Percentiles rank a stretch among this genome's conserved stretches.
Conservation (phyloP, 2,329 filamentous ascomycete genomes). For the Talaromyces albobiverticillius region DNA sequence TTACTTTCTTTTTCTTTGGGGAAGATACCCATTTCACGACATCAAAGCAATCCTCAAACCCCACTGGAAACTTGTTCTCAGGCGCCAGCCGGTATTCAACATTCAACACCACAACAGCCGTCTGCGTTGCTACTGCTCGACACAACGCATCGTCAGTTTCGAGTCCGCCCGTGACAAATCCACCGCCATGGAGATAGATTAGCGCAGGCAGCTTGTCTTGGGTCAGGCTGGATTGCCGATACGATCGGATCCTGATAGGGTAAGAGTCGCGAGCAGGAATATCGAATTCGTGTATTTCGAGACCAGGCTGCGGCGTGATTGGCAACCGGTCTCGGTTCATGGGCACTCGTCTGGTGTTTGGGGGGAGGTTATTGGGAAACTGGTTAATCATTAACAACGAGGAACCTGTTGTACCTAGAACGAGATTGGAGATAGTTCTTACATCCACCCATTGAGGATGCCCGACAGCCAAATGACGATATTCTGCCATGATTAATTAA, state of each 20-base stretch:
- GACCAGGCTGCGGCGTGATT: slow-evolving; percentile 12
- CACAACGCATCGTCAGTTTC: slow-evolving; percentile 44
- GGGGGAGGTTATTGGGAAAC: slow-evolving; percentile 18
- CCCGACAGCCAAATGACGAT: slow-evolving; percentile 16
- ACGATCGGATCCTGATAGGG: slow-evolving; percentile 15
- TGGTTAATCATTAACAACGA: neutral
- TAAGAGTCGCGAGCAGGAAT: slow-evolving; percentile 17
- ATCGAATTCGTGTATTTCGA: slow-evolving; percentile 18
- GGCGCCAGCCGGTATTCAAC: slow-evolving; percentile 54
- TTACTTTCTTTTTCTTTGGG: too few relatives aligned
- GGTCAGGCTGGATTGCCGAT: slow-evolving; percentile 7
- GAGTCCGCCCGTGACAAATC: slow-evolving; percentile 43
- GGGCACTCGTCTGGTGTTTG: slow-evolving; percentile 12
- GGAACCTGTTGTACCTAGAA: too few relatives aligned
- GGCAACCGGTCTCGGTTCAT: slow-evolving; percentile 15
- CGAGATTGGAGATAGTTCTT: slow-evolving; percentile 7
- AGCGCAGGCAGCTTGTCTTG: slow-evolving; percentile 15
- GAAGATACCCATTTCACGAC: slow-evolving; percentile 39
- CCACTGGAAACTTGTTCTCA: slow-evolving; percentile 49
- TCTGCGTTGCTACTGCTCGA: slow-evolving; percentile 34
- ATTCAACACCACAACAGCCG: slow-evolving; percentile 45
- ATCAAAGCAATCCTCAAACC: slow-evolving; percentile 50
- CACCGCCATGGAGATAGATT: slow-evolving; percentile 41
- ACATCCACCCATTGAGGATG: slow-evolving; percentile 20
- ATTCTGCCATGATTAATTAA: slow-evolving; percentile 13